These are phyloP conservation scores for Phytophthora kernoviae DNA, from an alignment of 352 stramenopile species.

Conservation along the genomic window DNA sequence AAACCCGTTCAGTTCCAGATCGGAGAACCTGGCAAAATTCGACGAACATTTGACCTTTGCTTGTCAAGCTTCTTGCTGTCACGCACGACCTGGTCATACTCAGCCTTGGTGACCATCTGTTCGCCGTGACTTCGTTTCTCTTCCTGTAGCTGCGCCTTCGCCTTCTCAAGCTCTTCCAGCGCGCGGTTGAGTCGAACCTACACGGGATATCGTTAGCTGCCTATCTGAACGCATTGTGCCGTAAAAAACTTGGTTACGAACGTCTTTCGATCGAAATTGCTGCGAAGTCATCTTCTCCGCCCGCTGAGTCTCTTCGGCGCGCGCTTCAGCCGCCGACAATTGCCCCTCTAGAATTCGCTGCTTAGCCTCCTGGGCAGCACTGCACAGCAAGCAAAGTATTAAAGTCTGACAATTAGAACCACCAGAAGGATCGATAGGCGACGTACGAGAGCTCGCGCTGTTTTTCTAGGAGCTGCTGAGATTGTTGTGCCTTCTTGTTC, in stretches of 20 bases:
- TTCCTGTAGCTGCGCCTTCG: constrained; percentile 68
- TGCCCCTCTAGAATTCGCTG: constrained; percentile 77
- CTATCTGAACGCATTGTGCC: background rate
- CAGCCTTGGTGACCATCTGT: constrained; percentile 49
- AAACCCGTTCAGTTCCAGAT: constrained; percentile 5
- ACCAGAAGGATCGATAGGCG: background rate
- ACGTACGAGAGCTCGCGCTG: constrained; percentile 74
- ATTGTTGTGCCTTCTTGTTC: constrained; percentile 68
- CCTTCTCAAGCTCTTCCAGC: constrained; percentile 76
- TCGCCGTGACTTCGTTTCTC: constrained; percentile 55
- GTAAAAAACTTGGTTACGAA: constrained; percentile 5
- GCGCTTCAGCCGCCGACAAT: constrained; percentile 48
- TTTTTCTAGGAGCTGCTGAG: constrained; percentile 74
- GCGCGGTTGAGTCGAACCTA: constrained; percentile 78
- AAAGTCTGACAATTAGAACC: background rate
- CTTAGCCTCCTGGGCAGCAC: constrained; percentile 68
- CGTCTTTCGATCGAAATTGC: constrained; percentile 80
- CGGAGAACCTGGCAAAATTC: background rate
- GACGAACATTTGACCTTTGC: constrained; percentile 52
- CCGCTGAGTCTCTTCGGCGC: constrained; percentile 57
- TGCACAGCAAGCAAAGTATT: constrained; percentile 18
- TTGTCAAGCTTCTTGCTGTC: constrained; percentile 84
- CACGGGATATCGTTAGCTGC: constrained; percentile 2
- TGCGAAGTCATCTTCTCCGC: constrained; percentile 68
- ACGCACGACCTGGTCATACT: constrained; percentile 62